These are phyloP conservation scores for Botrytis porri DNA, from an alignment of 2,329 filamentous ascomycete genomes.

Conservation along the genomic window DNA sequence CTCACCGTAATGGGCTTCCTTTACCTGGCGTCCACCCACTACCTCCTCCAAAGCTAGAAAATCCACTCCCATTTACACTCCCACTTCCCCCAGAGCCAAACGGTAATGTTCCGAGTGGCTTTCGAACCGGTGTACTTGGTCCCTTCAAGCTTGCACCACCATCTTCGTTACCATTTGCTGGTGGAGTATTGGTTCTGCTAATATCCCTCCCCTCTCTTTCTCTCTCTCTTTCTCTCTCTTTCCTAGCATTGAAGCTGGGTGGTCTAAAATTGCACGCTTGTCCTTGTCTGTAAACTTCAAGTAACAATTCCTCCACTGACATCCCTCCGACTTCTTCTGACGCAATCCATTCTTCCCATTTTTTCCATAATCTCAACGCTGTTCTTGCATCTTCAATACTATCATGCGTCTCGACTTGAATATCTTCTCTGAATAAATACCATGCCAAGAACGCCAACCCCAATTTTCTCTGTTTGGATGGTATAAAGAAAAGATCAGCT, in stretches of 20 bases:
- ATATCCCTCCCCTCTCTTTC: constrained; percentile 47
- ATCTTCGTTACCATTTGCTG: constrained; percentile 30
- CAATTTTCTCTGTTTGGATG: constrained; percentile 77
- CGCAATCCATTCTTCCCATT: constrained; percentile 73
- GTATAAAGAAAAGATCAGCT: constrained; percentile 84
- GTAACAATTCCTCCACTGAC: constrained; percentile 75
- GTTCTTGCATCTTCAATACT: constrained; percentile 93
- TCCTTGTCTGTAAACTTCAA: constrained; percentile 76
- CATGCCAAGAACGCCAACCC: constrained; percentile 89
- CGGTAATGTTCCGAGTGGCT: not conserved
- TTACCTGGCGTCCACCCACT: constrained; percentile 16
- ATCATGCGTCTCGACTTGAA: constrained; percentile 90
- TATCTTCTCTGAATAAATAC: constrained; percentile 87
- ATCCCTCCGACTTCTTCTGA: constrained; percentile 64
- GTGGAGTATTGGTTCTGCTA: constrained; percentile 53
- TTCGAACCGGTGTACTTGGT: constrained; percentile 18
- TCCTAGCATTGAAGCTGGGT: constrained; percentile 41
- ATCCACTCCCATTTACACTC: constrained; percentile 8
- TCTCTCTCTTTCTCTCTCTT: constrained; percentile 43
- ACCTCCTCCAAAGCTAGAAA: constrained; percentile 7
- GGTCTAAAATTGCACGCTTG: constrained; percentile 57
- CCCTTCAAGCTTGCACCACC: constrained; percentile 1
- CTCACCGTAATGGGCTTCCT: constrained; percentile 14
- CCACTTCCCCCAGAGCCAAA: constrained; percentile 11
- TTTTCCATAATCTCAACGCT: constrained; percentile 81